A percentile compares a stretch with the other conserved stretches of the same genome.
Evolutionary conservation across 108 stramenopile species (phyloP).

Genomic region (Cyclotella atomus): DNA sequence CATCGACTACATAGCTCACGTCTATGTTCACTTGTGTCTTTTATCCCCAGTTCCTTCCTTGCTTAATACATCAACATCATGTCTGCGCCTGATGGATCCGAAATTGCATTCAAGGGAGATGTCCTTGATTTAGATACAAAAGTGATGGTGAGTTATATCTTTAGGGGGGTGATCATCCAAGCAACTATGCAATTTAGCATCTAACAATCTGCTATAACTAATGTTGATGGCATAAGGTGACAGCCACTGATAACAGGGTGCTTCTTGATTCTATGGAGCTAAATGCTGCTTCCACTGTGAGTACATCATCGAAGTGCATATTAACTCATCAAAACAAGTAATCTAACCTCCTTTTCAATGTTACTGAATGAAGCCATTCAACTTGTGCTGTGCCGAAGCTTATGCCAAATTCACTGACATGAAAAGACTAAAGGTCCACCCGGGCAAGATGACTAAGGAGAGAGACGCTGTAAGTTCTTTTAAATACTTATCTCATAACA

Average conservation of each 20-base stretch:
- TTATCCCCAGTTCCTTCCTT: background rate
- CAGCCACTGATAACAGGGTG: constrained; percentile 41
- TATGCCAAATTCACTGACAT: constrained; percentile 49
- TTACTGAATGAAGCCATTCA: too few species aligned
- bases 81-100: background rate
- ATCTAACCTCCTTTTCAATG: too few species aligned
- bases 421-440: constrained; percentile 44
- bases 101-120: constrained; percentile 13
- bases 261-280: constrained; percentile 46
- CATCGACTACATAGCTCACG: too few species aligned
- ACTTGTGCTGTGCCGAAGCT: constrained; percentile 47
- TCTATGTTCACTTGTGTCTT: background rate
- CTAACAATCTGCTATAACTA: background rate
- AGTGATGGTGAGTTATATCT: background rate
- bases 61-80: background rate
- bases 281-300: constrained; percentile 45
- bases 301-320: background rate
- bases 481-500: background rate
- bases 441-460: constrained; percentile 44
- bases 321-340: background rate
- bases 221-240: constrained; percentile 4
- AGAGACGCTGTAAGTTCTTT: constrained; percentile 45
- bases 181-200: background rate
- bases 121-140: background rate
- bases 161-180: background rate